phyloP scores from a whole-genome alignment of 106 monocot species.

The Platanthera guangdongensis region DNA sequence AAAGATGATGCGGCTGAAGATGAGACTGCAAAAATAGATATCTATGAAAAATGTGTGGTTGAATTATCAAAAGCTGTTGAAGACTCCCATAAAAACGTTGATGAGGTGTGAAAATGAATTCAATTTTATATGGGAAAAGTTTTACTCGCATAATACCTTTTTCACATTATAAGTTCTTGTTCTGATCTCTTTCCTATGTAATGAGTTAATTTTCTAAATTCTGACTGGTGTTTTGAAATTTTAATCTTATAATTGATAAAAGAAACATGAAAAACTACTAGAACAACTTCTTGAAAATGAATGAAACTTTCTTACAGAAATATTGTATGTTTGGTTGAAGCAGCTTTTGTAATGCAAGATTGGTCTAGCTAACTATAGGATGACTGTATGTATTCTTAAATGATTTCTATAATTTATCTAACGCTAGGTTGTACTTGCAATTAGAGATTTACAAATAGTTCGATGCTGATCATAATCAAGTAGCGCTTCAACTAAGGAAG shows the following conservation, averaged over 20 bases:
- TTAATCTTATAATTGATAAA: neutral
- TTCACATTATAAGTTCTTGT: neutral
- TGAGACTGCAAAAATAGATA: constrained; percentile 42
- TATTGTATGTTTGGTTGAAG: neutral
- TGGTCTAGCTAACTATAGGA: too few relatives aligned
- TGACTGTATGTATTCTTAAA: too few relatives aligned
- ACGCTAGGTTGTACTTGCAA: too few relatives aligned
- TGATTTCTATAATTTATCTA: too few relatives aligned
- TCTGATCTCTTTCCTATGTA: neutral
- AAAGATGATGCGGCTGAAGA: constrained; percentile 48
- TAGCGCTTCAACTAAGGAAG: too few relatives aligned
- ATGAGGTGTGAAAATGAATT: constrained; percentile 30
- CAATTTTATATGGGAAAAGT: neutral
- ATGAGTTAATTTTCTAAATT: neutral
- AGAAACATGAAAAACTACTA: neutral
- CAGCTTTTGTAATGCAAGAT: neutral
- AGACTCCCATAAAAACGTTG: constrained; percentile 73
- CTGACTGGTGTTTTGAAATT: neutral
- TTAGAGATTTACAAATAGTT: too few relatives aligned
- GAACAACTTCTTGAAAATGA: neutral
- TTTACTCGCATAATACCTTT: neutral
- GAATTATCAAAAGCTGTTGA: constrained; percentile 69
- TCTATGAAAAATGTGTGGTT: constrained; percentile 54
- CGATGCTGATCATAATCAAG: too few relatives aligned
- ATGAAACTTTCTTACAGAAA: neutral